Evolutionary conservation across 306 rosid species (phyloP), one percentile per base, ranked within the genome.

Genomic region (Glycine tomentella): DNA sequence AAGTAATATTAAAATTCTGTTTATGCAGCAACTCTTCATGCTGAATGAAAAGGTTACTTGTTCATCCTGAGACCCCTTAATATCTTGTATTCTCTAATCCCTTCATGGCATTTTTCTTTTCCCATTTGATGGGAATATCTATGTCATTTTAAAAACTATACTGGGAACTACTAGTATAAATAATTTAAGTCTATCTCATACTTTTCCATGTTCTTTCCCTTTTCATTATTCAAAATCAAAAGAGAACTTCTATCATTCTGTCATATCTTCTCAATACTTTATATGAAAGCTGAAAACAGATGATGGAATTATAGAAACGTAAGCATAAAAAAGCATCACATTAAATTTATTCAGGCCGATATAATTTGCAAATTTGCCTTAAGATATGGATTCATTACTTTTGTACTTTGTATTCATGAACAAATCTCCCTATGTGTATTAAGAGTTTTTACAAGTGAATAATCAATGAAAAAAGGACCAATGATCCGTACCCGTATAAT

Each of bases 401-500:
- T 25, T 25, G 31, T 0, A 0, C 31, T 25, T 25, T 25, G 31
- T 25, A 25, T 25, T 25, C 31, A 25, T 25, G 31, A 25, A 71
- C 73, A 44, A 68, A 68, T 5, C 53, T 44, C n/a, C 72, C 51
- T 15, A 0, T 2, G 4, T n/a, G 50, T 59, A 14, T 58, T 3
- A 59, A 8, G 33, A 65, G 64, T 66, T 73, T 52, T 9, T 14
- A 33, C 40, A 16, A 17, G 38, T 45, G 48, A 61, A 50, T 40
- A 67, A 51, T 66, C 59, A 45, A 74, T 59, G 31, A 25, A 66
- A 57, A 59, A 57, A 44, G 51, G 33, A 46, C 46, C 25, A 58
- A 74, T 67, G 8, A 84, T 82, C 14, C 70, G 53, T 91, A 93
- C 97, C 97, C 97, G 68, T 93, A 93, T 80, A 93, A 75, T 3